Conservation (phyloP, 2,329 filamentous ascomycete genomes). For the Colletotrichum chlorophyti region DNA sequence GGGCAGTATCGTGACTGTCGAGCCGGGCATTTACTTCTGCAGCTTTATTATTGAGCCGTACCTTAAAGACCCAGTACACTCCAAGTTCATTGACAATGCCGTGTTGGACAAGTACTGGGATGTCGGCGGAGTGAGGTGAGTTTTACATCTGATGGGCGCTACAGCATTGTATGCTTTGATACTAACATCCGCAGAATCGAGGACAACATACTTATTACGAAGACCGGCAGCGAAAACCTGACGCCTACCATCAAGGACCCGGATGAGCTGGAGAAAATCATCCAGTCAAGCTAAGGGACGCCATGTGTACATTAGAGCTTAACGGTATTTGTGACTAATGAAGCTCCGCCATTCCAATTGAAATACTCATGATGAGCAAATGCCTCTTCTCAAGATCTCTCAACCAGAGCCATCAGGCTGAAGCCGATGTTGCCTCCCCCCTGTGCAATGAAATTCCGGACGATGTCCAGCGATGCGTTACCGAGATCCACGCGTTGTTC, state of each 20-base stretch:
- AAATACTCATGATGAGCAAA: too few relatives aligned
- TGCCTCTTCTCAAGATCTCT: slow-evolving; percentile 1
- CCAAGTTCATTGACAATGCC: slow-evolving; percentile 76
- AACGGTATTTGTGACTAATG: background rate
- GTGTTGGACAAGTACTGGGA: slow-evolving; percentile 83
- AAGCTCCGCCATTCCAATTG: background rate
- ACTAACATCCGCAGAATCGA: slow-evolving; percentile 55
- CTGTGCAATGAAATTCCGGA: slow-evolving; percentile 37
- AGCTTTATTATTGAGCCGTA: slow-evolving; percentile 86
- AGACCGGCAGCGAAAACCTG: slow-evolving; percentile 73
- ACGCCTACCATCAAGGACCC: slow-evolving; percentile 76
- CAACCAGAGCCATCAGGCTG: slow-evolving; percentile 38
- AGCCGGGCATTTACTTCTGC: slow-evolving; percentile 95
- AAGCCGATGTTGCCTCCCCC: slow-evolving; percentile 37
- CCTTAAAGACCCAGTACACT: slow-evolving; percentile 73
- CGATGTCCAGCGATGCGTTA: slow-evolving; percentile 64
- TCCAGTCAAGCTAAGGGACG: slow-evolving; percentile 21
- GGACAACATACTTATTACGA: slow-evolving; percentile 77
- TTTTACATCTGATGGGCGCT: too few relatives aligned
- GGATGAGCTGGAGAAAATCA: slow-evolving; percentile 63
- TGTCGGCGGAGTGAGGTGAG: slow-evolving; percentile 75
- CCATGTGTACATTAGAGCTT: background rate
- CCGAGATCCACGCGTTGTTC: slow-evolving; percentile 57
- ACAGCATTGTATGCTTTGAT: too few relatives aligned
- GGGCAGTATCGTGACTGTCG: slow-evolving; percentile 86